Base-by-base conservation (phyloP, 2,329 filamentous ascomycete species). In the Ophiostoma pallidulum region DNA sequence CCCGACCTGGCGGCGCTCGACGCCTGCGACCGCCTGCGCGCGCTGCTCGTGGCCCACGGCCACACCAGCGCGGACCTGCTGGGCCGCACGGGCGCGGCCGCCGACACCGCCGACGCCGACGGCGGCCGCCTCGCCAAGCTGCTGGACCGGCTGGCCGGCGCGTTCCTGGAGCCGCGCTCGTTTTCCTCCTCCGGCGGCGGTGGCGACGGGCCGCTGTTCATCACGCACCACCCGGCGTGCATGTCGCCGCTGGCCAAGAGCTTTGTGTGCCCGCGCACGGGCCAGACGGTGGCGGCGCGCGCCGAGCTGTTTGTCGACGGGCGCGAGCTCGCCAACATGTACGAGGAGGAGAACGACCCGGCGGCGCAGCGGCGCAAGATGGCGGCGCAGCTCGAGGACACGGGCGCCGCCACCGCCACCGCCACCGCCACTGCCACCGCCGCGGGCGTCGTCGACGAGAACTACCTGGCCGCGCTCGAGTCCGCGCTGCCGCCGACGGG, bases 291-390 rank as follows among this genome's bases (percentile, higher is more conserved):
- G 1, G 84, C 88, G 1, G 86, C 87, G 1, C 82, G 90, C 6
- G 86, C 85, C 0, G 90, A 96, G 65, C 76, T 95, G 19, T 95
- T 94, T 66, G 78, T 94, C 53, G 69, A 78, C 42, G 80, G 84
- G 35, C 78, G 80, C 47, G 92, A 98, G 62, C 74, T 95, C 28
- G 87, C 91, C 51, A 98, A 98, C 65, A 94, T 91, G 70, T 98
- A 98, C 64, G 92, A 98, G 64, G 92, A 98, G 66, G 92, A 98
- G 63, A 98, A 98, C 64, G 86, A 87, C 44, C 92, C 92, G 0
- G 81, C 84, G 46, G 85, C 84, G 58, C 92, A 98, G 67, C 75
- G 86, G 39, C 73, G 77, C 47, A 98, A 98, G 65, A 89, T 98
- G 54, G 65, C 80, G 40, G 74, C 66, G 9, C 75, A 80, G 56